Conservation (phyloP, 257 asterid genomes). For the Scutellaria barbata region DNA sequence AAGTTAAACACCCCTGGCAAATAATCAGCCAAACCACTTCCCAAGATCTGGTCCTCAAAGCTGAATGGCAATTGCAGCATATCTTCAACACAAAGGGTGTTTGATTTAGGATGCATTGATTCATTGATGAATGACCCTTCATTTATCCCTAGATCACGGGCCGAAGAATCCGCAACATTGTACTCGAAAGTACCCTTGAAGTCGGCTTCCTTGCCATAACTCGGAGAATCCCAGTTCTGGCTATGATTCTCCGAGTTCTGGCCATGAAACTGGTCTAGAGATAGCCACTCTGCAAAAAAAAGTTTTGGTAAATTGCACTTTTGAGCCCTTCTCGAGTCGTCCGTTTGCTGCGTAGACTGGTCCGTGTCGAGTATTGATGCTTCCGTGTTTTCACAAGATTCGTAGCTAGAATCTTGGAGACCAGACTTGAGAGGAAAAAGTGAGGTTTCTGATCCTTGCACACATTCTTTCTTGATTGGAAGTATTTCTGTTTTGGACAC, state of each 20-base stretch:
- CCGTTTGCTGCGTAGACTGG: slow-evolving; percentile 30
- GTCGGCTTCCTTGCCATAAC: slow-evolving; percentile 24
- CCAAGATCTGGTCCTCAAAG: slow-evolving; percentile 55
- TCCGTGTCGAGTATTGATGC: slow-evolving; percentile 42
- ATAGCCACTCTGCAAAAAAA: slow-evolving; percentile 81
- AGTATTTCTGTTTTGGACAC: slow-evolving; percentile 33
- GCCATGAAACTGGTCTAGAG: slow-evolving; percentile 48
- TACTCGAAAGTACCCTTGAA: slow-evolving; percentile 27
- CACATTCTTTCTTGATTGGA: slow-evolving; percentile 17
- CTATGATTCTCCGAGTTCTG: slow-evolving; percentile 25
- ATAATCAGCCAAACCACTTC: slow-evolving; percentile 42
- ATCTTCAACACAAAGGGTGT: slow-evolving; percentile 38
- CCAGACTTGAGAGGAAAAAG: slow-evolving; percentile 36
- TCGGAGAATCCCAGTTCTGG: too few relatives aligned
- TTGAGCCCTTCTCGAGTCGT: slow-evolving; percentile 22
- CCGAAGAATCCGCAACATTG: slow-evolving; percentile 37
- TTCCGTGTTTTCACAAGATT: slow-evolving; percentile 46
- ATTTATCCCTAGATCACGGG: slow-evolving; percentile 33
- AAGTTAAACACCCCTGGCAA: slow-evolving; percentile 52
- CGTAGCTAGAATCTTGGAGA: slow-evolving; percentile 36
- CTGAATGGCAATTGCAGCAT: slow-evolving; percentile 46
- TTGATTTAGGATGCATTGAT: slow-evolving; percentile 24
- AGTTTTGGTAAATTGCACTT: slow-evolving; percentile 61
- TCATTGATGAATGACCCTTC: slow-evolving; percentile 43
- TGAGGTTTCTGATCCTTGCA: slow-evolving; percentile 27